A percentile compares a stretch with the other conserved stretches of the same genome.
These are phyloP conservation scores for Coniochaeta hoffmannii DNA, from an alignment of 2,329 filamentous ascomycete genomes.

Conservation along the genomic window DNA sequence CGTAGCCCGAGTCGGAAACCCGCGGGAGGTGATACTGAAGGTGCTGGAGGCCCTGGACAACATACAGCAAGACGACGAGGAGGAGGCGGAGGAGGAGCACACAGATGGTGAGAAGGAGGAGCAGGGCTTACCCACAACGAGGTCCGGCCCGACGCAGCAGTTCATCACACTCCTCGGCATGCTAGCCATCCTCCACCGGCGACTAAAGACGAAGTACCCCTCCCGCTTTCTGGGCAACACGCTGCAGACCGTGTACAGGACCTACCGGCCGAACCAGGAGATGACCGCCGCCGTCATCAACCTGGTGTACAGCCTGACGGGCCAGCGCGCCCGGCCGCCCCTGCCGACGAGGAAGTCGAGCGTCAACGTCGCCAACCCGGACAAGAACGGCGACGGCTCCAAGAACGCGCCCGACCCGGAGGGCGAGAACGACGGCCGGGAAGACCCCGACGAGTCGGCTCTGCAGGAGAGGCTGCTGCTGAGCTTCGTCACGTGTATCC, in stretches of 20 bases:
- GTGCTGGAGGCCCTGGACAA: slow-evolving; percentile 64
- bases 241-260: slow-evolving; percentile 62
- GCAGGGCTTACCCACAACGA: slow-evolving; percentile 9
- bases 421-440: slow-evolving; percentile 46
- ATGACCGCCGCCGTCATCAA: slow-evolving; percentile 64
- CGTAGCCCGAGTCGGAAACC: slow-evolving; percentile 71
- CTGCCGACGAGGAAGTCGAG: slow-evolving; percentile 53
- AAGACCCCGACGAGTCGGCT: slow-evolving; percentile 48
- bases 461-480: slow-evolving; percentile 61
- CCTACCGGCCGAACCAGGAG: slow-evolving; percentile 58
- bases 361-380: slow-evolving; percentile 45
- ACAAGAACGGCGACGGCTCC: slow-evolving; percentile 44
- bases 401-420: slow-evolving; percentile 57
- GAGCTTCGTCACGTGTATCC: slow-evolving; percentile 68
- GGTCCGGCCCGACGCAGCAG: slow-evolving; percentile 25
- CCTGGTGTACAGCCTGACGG: slow-evolving; percentile 61
- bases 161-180: slow-evolving; percentile 66
- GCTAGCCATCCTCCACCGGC: slow-evolving; percentile 63
- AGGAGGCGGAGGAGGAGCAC: slow-evolving; percentile 29
- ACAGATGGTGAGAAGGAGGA: slow-evolving; percentile 18
- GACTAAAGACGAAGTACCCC: slow-evolving; percentile 70
- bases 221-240: slow-evolving; percentile 72
- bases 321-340: slow-evolving; percentile 52
- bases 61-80: slow-evolving; percentile 38
- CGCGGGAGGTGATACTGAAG: slow-evolving; percentile 74